Evolutionary conservation across 192 early-diverging fungal genomes (phyloP), one percentile per base, ranked within the genome.

Genomic region (Coemansia javaensis): DNA sequence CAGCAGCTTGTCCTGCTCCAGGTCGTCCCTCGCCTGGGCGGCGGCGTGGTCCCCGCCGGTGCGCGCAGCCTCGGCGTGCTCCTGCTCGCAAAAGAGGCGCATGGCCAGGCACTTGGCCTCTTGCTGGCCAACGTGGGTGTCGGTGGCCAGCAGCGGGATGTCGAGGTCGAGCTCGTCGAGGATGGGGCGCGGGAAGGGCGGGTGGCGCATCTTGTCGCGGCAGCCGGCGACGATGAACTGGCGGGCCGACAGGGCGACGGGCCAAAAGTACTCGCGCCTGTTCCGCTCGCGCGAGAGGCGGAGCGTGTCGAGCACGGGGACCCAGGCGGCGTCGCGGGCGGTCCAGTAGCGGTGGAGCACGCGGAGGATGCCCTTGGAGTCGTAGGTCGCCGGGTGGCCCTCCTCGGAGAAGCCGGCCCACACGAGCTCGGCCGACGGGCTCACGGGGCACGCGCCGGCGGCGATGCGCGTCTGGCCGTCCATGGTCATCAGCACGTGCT

Each of bases 371-470:
- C 90, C 90, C 20, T 62, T 65, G 13, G 90, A 90, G 63, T 97
- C 93, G 61, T 82, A 94, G 0, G 80, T 69, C 0, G 80, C 81
- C 1, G 90, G 89, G 21, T 88, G 71, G 21, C 81, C 82, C 13
- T 77, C 71, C 39, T 90, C 87, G 15, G 90, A 88, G 55, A 96
- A 93, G 5, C 90, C 92, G 5, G 81, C 55, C 95, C 95, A 98
- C 13, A 58, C 61, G 14, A 97, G 49, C 31, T 75, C 75, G 25
- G 78, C 63, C 4, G 71, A 54, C 6, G 79, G 79, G 1, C 85
- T 72, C 9, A 93, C 51, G 2, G 89, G 85, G 9, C 94, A 54
- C 2, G 38, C 8, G 13, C 80, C 90, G 9, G 41, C 9, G 15
- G 59, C 52, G 23, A 67, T 32, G 27, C 45, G 50, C 32, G 22